Evolutionary conservation across 768 basidiomycete species (phyloP), one percentile per base, ranked within the genome.

Genomic region (Mycena epipterygia): DNA sequence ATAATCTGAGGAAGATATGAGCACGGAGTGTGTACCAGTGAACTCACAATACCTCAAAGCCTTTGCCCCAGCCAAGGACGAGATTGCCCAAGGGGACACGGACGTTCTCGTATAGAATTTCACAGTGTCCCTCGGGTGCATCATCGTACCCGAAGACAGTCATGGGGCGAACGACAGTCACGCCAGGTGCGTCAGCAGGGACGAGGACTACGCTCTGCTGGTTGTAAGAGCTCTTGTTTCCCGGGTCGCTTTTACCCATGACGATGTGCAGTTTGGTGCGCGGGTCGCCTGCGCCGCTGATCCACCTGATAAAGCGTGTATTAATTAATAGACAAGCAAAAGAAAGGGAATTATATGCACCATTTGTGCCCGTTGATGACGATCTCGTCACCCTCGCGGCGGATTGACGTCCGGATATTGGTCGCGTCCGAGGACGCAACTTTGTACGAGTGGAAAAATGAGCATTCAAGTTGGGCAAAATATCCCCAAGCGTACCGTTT

Each of bases 361-460:
- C 97, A 99, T 88, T 99, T 99, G 82, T 96, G 95, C 0, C 97
- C 98, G 76, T 94, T 97, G 70, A 99, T 91, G 72, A 97, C 91
- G 71, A 99, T 95, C 71, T 96, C 92, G 75, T 93, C 84, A 39
- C 95, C 95, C 76, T 96, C 94, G 71, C 89, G 88, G 64, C 89
- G 86, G 72, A 97, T 93, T 30, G 94, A 93, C 1, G 95, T 97
- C 57, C 89, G 90, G 75, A 97, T 95, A 79, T 99, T 99, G 60
- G 91, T 97, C 8, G 98, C 98, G 81, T 98, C 97, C 27, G 95
- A 96, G 5, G 95, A 96, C n/a, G 96, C 91, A 63, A 96, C 95
- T 93, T 46, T 14, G 57, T 21, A 46, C 41, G 61, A n/a, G n/a
- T n/a, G 42, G 8, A 70, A 30, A 30, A 61, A 61, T 74, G 19